These are phyloP conservation scores for Inonotus obliquus DNA, from an alignment of 1,284 basidiomycete species.

Conservation along the genomic window DNA sequence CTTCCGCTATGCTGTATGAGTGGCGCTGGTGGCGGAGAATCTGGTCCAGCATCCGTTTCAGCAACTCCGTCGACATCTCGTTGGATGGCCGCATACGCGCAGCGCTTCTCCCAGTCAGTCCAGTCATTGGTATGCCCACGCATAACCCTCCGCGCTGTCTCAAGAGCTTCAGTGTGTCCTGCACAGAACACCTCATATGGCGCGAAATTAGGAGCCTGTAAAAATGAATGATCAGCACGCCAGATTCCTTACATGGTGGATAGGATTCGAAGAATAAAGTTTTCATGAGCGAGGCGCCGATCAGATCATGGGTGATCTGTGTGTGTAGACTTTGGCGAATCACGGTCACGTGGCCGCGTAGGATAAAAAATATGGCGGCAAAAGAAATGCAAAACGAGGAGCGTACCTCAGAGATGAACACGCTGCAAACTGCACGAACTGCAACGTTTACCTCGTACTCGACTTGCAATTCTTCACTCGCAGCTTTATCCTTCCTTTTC, in stretches of 20 bases:
- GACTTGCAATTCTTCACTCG: neutral
- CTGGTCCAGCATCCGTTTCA: neutral
- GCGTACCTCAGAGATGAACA: constrained; percentile 13
- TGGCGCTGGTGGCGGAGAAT: neutral
- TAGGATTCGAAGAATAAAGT: neutral
- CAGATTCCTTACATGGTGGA: neutral
- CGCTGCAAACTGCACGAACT: constrained; percentile 14
- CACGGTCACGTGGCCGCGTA: constrained; percentile 6
- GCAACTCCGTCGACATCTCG: neutral
- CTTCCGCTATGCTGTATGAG: neutral
- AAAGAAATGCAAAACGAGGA: too few species aligned
- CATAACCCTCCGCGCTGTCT: constrained; percentile 62
- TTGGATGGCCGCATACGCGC: constrained; percentile 24
- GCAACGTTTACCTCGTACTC: constrained; percentile 12
- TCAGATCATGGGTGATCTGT: too few species aligned
- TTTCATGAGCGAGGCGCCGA: neutral
- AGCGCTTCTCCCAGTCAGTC: constrained; percentile 78
- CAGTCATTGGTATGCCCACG: constrained; percentile 64
- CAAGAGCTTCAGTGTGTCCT: constrained; percentile 74
- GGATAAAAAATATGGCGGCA: neutral
- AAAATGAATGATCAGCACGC: neutral
- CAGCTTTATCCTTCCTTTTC: neutral
- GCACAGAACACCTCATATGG: constrained; percentile 83
- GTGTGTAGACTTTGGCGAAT: too few species aligned
- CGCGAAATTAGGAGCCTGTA: constrained; percentile 68